Evolutionary conservation across 345 rosid species (phyloP), one percentile per base, ranked within the genome.

Genomic region (Populus nigra): DNA sequence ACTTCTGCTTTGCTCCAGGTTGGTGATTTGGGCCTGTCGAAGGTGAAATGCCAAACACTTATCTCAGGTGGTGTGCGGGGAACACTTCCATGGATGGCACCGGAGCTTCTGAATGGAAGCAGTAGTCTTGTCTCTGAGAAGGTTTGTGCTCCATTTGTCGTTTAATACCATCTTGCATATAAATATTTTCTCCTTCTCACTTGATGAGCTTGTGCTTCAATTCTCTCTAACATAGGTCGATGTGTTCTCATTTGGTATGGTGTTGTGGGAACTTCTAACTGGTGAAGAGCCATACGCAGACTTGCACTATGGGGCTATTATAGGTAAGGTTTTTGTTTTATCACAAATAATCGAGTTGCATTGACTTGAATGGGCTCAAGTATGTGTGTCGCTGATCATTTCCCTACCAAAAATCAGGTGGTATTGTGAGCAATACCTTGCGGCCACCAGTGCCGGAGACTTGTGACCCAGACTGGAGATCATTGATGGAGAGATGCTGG

Each of bases 401-500:
- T 63, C 31, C 65, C 33, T 11, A 4, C 61, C 22, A 50, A 78
- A 68, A 41, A 68, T 61, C 80, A 91, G 94, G 94, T 65, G 92
- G 94, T 72, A 88, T 91, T 1, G 90, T 91, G 73, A 89, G 87
- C 88, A 91, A 91, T 68, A 91, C 95, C 12, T 80, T 91, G 80
- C 81, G 95, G 57, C 95, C 92, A 0, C 65, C 73, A 0, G 85
- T 91, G 75, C 95, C 90, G 0, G 92, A 86, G 79, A 76, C 83
- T 35, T 89, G 90, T 65, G 90, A 89, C 33, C 79, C 77, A 0
- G 91, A 87, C 15, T 91, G 95, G 95, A 87, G 81, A 78, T 87
- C 89, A 17, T 76, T 91, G 77, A 91, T 89, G 91, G 95, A 91
- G 79, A 86, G 93, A 68, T 91, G 95, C 82, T 89, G 95, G 93